Evolutionary conservation across 2,329 filamentous ascomycete genomes (phyloP).

Genomic region (Tolypocladium ophioglossoides): DNA sequence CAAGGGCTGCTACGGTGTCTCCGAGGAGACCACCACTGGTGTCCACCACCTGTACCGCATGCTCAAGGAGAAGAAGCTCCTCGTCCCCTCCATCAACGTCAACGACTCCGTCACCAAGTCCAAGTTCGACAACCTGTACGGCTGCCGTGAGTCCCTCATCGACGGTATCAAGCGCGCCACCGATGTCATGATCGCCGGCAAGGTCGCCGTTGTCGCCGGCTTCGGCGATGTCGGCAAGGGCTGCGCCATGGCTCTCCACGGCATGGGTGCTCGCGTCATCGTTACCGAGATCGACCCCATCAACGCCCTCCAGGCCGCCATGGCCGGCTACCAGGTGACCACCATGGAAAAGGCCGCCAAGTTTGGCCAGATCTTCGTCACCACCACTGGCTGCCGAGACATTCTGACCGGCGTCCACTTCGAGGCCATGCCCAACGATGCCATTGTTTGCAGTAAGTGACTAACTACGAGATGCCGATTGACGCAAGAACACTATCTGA

Average conservation of each 20-base stretch:
- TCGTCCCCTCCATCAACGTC: slow-evolving; percentile 96
- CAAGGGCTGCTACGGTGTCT: slow-evolving; percentile 95
- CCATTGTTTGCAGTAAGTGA: slow-evolving; percentile 86
- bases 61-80: slow-evolving; percentile 82
- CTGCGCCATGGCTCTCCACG: slow-evolving; percentile 88
- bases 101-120: slow-evolving; percentile 99
- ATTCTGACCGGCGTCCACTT: slow-evolving; percentile 91
- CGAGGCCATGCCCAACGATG: slow-evolving; percentile 90
- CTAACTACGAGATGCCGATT: not conserved
- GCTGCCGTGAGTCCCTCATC: slow-evolving; percentile 95
- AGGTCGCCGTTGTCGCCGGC: slow-evolving; percentile 94
- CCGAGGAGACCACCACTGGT: slow-evolving; percentile 98
- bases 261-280: slow-evolving; percentile 94
- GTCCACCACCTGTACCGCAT: slow-evolving; percentile 99
- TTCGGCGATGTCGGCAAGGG: slow-evolving; percentile 99
- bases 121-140: slow-evolving; percentile 99
- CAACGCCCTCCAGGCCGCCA: slow-evolving; percentile 97
- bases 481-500: slow-evolving; percentile 1
- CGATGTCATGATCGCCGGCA: slow-evolving; percentile 99
- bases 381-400: slow-evolving; percentile 97
- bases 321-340: slow-evolving; percentile 92
- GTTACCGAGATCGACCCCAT: slow-evolving; percentile 98
- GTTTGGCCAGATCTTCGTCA: slow-evolving; percentile 94
- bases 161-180: slow-evolving; percentile 99
- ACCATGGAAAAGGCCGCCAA: slow-evolving; percentile 95